Percentiles rank a stretch among this genome's conserved stretches.
Evolutionary conservation across 106 monocot species (phyloP).

Genomic region (Platanthera zijinensis): DNA sequence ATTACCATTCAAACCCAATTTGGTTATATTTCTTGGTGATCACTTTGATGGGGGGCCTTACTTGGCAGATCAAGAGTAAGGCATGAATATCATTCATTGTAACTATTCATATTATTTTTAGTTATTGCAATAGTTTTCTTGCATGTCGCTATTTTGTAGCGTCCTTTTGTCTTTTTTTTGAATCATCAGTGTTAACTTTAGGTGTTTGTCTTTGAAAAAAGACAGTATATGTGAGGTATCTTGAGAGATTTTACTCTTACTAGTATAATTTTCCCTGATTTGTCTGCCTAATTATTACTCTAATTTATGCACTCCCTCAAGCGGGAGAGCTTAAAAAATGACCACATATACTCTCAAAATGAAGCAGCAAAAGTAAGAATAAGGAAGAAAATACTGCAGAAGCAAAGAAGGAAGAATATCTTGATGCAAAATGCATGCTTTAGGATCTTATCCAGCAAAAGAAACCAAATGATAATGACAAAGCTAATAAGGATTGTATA

Average conservation of each 20-base stretch:
- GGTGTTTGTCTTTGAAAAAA: neutral
- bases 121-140: neutral
- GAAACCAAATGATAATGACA: neutral
- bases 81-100: constrained; percentile 17
- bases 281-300: neutral
- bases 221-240: neutral
- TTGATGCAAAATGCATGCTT: neutral
- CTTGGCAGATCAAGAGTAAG: constrained; percentile 89
- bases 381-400: neutral
- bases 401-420: neutral
- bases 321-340: neutral
- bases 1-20: constrained; percentile 68
- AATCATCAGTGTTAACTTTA: neutral
- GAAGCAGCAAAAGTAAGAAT: neutral
- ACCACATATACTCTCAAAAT: neutral
- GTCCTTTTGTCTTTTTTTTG: neutral
- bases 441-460: neutral
- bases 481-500: neutral
- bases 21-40: constrained; percentile 83
- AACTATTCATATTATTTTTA: neutral
- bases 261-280: neutral
- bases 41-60: constrained; percentile 84
- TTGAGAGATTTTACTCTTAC: too few species aligned
- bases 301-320: neutral
- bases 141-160: neutral